These are phyloP conservation scores for Mortierella claussenii DNA, from an alignment of 192 early-diverging fungal genomes.

Conservation along the genomic window DNA sequence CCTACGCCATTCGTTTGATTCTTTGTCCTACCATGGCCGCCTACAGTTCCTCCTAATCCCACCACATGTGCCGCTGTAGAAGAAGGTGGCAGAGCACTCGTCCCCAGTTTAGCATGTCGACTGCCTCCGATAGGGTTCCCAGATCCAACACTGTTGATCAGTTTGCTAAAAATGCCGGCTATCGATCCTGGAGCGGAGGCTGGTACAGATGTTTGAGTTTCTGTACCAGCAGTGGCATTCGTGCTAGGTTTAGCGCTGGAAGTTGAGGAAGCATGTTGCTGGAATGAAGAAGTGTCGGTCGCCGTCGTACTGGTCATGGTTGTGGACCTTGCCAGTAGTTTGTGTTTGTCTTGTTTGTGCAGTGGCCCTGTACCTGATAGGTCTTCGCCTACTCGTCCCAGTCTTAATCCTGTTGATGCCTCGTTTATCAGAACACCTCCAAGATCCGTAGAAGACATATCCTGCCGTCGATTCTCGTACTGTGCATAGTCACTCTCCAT, in stretches of 20 bases:
- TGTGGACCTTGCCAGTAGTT: too few relatives aligned
- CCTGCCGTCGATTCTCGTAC: slow-evolving; percentile 8
- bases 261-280: too few relatives aligned
- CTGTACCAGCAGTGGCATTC: background rate
- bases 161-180: slow-evolving; percentile 30
- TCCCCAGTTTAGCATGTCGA: slow-evolving; percentile 35
- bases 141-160: slow-evolving; percentile 38
- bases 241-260: background rate
- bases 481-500: slow-evolving; percentile 23
- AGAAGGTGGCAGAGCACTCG: slow-evolving; percentile 27
- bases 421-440: background rate
- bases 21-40: background rate
- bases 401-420: background rate
- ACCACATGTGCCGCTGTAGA: slow-evolving; percentile 36
- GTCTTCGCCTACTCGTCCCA: too few relatives aligned
- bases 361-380: too few relatives aligned
- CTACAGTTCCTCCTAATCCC: slow-evolving; percentile 28
- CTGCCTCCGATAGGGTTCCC: slow-evolving; percentile 47
- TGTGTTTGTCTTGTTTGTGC: too few relatives aligned
- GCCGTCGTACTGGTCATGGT: too few relatives aligned
- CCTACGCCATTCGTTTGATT: background rate
- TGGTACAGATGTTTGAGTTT: background rate
- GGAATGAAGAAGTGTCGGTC: too few relatives aligned
- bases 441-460: background rate
- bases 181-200: background rate